These are phyloP conservation scores for Salix caprea DNA, from an alignment of 345 rosid genomes.

Conservation along the genomic window DNA sequence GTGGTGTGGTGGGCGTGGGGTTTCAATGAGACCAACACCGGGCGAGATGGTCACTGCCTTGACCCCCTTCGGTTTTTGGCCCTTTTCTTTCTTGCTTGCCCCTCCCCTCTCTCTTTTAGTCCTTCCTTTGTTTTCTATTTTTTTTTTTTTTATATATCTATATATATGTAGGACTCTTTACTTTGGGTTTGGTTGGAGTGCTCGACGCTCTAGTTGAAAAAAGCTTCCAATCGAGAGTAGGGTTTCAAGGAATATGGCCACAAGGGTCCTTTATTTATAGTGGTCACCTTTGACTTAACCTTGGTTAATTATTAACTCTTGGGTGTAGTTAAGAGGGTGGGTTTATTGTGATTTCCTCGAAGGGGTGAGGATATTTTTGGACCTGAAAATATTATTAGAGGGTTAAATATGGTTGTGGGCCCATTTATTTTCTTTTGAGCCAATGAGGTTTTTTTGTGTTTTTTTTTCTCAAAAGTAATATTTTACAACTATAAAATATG, in stretches of 20 bases:
- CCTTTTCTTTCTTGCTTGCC: not conserved
- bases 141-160: not conserved
- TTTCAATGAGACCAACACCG: not conserved
- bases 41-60: constrained; percentile 10
- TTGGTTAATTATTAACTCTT: constrained; percentile 22
- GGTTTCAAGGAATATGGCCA: not conserved
- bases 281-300: constrained; percentile 12
- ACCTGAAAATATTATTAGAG: not conserved
- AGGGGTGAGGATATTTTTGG: not conserved
- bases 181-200: not conserved
- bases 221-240: not conserved
- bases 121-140: not conserved
- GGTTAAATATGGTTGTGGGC: not conserved
- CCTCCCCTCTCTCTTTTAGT: not conserved
- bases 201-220: not conserved
- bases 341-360: not conserved
- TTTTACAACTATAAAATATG: not conserved
- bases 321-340: constrained; percentile 11
- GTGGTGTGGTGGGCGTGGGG: not conserved
- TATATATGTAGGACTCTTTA: not conserved
- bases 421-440: not conserved
- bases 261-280: constrained; percentile 23
- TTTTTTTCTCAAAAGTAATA: not conserved
- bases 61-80: constrained; percentile 17
- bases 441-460: not conserved